A percentile compares a stretch with the other conserved stretches of the same genome.
These are phyloP conservation scores for Solanum virginianum DNA, from an alignment of 257 asterid genomes.

Conservation along the genomic window DNA sequence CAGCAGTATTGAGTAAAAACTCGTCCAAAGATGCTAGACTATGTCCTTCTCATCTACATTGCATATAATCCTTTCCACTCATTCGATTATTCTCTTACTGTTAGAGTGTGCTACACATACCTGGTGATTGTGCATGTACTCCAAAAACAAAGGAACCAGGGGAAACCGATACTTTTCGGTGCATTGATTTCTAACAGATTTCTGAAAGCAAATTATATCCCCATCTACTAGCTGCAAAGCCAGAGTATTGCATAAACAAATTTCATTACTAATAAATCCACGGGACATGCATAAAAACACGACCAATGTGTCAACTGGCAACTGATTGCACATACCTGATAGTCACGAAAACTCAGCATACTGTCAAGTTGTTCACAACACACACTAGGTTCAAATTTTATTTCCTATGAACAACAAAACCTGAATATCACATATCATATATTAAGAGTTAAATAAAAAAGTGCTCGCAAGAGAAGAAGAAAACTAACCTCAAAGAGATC, in stretches of 20 bases:
- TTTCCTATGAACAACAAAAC: constrained; percentile 36
- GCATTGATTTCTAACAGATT: constrained; percentile 9
- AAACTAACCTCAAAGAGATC: constrained; percentile 61
- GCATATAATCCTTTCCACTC: constrained; percentile 25
- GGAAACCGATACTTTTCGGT: constrained; percentile 43
- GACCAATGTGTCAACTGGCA: not conserved
- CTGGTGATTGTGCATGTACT: constrained; percentile 63
- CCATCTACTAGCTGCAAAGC: constrained; percentile 55
- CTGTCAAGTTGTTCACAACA: constrained; percentile 55
- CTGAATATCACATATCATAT: not conserved
- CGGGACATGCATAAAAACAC: not conserved
- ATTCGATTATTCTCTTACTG: too few relatives aligned
- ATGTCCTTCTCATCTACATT: constrained; percentile 59
- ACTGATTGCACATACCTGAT: constrained; percentile 30
- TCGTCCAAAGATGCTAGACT: constrained; percentile 58
- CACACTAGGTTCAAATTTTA: constrained; percentile 55
- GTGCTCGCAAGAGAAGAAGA: not conserved
- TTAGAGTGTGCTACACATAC: constrained; percentile 10
- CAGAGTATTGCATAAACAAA: not conserved
- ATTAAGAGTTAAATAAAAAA: not conserved
- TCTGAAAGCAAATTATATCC: constrained; percentile 67
- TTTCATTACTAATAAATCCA: not conserved
- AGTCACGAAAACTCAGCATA: constrained; percentile 30
- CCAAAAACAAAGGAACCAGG: constrained; percentile 53
- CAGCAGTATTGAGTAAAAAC: not conserved